Evolutionary conservation across 768 basidiomycete genomes (phyloP).

Genomic region (Russula emetica): DNA sequence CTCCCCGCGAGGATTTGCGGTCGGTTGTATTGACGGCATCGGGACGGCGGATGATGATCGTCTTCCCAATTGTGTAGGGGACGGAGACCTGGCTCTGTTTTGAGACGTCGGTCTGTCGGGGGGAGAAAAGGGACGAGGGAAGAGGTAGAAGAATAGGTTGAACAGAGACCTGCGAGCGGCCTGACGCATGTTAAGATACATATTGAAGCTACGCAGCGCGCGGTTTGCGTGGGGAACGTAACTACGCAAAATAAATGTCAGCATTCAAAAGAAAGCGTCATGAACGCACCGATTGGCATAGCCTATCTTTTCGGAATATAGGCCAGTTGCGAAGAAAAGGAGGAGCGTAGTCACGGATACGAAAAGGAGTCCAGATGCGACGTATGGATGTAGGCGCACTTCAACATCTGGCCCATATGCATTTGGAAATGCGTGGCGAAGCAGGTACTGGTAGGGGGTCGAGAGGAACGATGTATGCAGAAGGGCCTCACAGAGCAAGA

Average conservation of each 20-base stretch:
- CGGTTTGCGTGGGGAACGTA: constrained; percentile 96
- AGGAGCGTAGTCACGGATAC: constrained; percentile 87
- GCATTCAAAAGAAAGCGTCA: constrained; percentile 4
- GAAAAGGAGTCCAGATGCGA: constrained; percentile 75
- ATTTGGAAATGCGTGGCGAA: constrained; percentile 51
- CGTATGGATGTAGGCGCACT: constrained; percentile 62
- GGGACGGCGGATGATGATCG: constrained; percentile 44
- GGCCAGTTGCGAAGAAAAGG: constrained; percentile 93
- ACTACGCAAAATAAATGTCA: constrained; percentile 42
- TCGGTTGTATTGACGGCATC: constrained; percentile 82
- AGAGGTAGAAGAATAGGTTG: constrained; percentile 58
- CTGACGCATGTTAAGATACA: constrained; percentile 92
- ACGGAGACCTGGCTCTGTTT: constrained; percentile 40
- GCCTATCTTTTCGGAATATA: constrained; percentile 93
- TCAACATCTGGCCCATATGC: constrained; percentile 41
- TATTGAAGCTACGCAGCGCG: constrained; percentile 88
- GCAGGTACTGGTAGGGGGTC: constrained; percentile 53
- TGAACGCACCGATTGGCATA: constrained; percentile 86
- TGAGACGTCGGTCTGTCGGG: constrained; percentile 33
- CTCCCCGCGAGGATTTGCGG: constrained; percentile 89
- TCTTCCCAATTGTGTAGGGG: constrained; percentile 33
- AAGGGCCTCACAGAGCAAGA: constrained; percentile 73
- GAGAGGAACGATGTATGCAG: constrained; percentile 64
- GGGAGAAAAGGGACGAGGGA: constrained; percentile 41
- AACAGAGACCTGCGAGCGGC: constrained; percentile 59